Percentiles rank a stretch among this genome's conserved stretches.
phyloP scores from a whole-genome alignment of 768 basidiomycete genomes.

The Psilocybe sp. region DNA sequence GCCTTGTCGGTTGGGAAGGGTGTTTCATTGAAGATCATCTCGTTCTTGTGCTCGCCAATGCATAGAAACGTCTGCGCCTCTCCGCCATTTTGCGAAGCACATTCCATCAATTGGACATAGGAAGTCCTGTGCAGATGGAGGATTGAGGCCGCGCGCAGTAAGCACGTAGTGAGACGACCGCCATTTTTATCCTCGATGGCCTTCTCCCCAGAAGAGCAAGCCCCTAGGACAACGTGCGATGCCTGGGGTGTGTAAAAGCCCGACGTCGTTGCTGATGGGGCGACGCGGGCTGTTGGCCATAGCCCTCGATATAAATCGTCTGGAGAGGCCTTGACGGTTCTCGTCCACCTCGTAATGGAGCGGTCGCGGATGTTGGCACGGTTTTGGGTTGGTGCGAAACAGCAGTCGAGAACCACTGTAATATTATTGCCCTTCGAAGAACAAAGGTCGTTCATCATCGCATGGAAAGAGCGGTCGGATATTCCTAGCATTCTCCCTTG shows the following conservation, averaged over 20 bases:
- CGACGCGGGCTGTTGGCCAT: constrained; percentile 47
- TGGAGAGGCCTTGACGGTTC: constrained; percentile 48
- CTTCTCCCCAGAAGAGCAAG: constrained; percentile 50
- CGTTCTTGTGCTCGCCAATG: constrained; percentile 45
- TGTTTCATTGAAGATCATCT: constrained; percentile 50
- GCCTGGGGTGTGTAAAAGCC: constrained; percentile 43
- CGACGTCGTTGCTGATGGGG: constrained; percentile 30
- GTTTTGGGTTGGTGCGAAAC: constrained; percentile 47
- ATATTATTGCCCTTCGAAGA: constrained; percentile 65
- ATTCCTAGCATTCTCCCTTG: constrained; percentile 57
- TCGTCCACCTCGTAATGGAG: constrained; percentile 55
- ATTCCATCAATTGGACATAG: constrained; percentile 45
- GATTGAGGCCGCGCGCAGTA: constrained; percentile 44
- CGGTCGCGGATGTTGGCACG: constrained; percentile 40
- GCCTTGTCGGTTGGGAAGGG: constrained; percentile 52
- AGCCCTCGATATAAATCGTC: constrained; percentile 55
- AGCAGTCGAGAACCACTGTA: constrained; percentile 64
- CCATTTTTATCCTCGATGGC: constrained; percentile 63
- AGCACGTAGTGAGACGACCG: constrained; percentile 56
- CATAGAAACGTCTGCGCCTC: constrained; percentile 49
- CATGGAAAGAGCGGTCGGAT: constrained; percentile 62
- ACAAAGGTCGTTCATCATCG: constrained; percentile 57
- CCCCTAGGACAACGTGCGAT: constrained; percentile 55
- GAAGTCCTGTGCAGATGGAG: constrained; percentile 53
- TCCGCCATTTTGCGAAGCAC: constrained; percentile 34